Evolutionary conservation across 1,284 basidiomycete species (phyloP), one percentile per base, ranked within the genome.

Genomic region (Fomitopsis schrenkii): DNA sequence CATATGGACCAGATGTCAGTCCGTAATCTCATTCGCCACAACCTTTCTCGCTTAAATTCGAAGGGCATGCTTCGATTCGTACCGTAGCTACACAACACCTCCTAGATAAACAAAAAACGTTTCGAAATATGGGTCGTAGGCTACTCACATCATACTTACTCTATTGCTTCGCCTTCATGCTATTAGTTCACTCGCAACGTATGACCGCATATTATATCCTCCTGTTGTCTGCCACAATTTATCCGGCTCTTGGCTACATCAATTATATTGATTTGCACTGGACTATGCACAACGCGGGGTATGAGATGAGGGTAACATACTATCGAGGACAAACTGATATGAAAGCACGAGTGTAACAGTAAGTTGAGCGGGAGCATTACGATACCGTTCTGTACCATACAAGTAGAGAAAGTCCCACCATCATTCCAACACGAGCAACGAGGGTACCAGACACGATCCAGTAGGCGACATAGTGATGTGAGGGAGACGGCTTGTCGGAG

Each of bases 271-370:
- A 33, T n/a, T 22, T 54, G 33, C 52, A 54, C 22, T 35, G 52
- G 22, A 36, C 19, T n/a, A 48, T 41, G 55, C 62, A 66, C 65
- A 68, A 70, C 57, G 61, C 42, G 48, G 68, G 68, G 68, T 70
- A 70, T 70, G 64, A 62, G 65, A 9, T 50, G 28, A 59, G 62
- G 66, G 67, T 70, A 70, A 68, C 67, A 70, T 70, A 68, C 36
- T 58, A 44, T 36, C 46, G 41, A 48, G 52, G 33, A 58, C 59
- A 61, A 30, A 33, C 42, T 41, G 62, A 58, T 58, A 54, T 41
- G 55, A 52, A 48, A 57, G 62, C 55, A 57, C 36, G 44, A 57
- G 57, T 33, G 52, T 36, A 50, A 30, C 46, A 42, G 26, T 46
- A 58, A 22, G 40, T 14, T 38, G 42, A 46, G 35, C 17, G 56